These are phyloP conservation scores for Botryotinia convoluta DNA, from an alignment of 2,329 filamentous ascomycete genomes.

Conservation along the genomic window DNA sequence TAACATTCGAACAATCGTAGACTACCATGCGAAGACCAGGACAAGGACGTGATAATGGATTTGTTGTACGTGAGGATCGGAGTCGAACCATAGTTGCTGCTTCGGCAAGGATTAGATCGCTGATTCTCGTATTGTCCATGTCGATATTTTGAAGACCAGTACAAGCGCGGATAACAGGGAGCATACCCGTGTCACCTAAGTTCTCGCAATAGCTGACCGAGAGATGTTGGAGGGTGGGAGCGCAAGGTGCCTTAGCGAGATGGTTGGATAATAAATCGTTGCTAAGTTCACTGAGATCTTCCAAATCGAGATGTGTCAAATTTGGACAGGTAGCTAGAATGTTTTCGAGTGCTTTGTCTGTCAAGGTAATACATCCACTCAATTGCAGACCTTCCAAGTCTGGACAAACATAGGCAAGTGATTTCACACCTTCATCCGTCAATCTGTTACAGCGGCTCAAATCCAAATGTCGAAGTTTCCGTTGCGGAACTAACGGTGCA, in stretches of 20 bases:
- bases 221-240: constrained; percentile 69
- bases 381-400: constrained; percentile 80
- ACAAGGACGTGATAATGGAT: constrained; percentile 31
- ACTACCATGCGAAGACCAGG: constrained; percentile 71
- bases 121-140: constrained; percentile 91
- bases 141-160: constrained; percentile 67
- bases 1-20: constrained; percentile 89
- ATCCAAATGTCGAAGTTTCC: constrained; percentile 80
- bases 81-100: constrained; percentile 75
- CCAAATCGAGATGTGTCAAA: constrained; percentile 83
- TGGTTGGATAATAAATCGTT: constrained; percentile 70
- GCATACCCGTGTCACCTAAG: constrained; percentile 78
- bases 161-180: constrained; percentile 77
- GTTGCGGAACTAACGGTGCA: constrained; percentile 69
- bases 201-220: constrained; percentile 89
- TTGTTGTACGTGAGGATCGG: constrained; percentile 48
- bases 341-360: constrained; percentile 67
- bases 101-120: constrained; percentile 81
- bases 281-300: constrained; percentile 76
- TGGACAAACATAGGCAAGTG: constrained; percentile 72
- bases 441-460: constrained; percentile 74
- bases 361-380: constrained; percentile 71
- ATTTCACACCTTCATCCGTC: constrained; percentile 68
- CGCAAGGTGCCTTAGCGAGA: constrained; percentile 74
- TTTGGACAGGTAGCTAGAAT: constrained; percentile 73